Base-by-base conservation (phyloP, 106 monocot species). In the Amphibolis antarctica region DNA sequence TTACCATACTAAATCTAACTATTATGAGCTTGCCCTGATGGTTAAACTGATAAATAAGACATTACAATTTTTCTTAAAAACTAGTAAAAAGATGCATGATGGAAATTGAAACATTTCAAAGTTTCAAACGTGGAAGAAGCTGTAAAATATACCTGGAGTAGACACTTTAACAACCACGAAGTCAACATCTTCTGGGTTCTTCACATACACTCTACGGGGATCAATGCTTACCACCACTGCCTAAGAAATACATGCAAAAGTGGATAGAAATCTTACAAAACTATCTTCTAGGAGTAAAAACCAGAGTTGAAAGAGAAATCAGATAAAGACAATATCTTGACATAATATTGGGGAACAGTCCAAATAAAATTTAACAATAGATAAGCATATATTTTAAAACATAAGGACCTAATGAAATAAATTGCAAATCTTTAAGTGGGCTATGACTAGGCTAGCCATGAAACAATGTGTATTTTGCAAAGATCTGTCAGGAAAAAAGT, bases 211-310 rank as follows among this genome's bases (percentile, higher is more conserved):
- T 72, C 82, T 84, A 23, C 82, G 81, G 58, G 96, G 96, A 82
- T 98, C 96, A 65, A 98, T 83, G 50, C 96, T 98, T 29, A 98
- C 96, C 64, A 98, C 96, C 48, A 98, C 96, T 26, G 96, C 96
- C 96, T 98, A 55, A 48, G 60, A 58, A 63, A 5, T 55, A 64
- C 5, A 29, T 22, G 21, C 3, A 48, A 28, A 10, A 64, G 28
- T 57, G 26, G 20, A 21, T 10, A 44, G 10, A 42, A 62, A 19
- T 0, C 7, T 19, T 42, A 62, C 22, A 12, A 9, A 46, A 22
- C 10, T 45, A 63, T 9, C 36, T 36, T 2, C 36, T 7, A 36
- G 36, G 36, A 36, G n/a, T 49, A 4, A 49, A 49, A 49, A 14
- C 48, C n/a, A 49, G 48, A 49, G 48, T 49, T 49, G 48, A 49